A percentile compares a stretch with the other conserved stretches of the same genome.
These are phyloP conservation scores for Pugionium dolabratum DNA, from an alignment of 345 rosid species.

Conservation along the genomic window DNA sequence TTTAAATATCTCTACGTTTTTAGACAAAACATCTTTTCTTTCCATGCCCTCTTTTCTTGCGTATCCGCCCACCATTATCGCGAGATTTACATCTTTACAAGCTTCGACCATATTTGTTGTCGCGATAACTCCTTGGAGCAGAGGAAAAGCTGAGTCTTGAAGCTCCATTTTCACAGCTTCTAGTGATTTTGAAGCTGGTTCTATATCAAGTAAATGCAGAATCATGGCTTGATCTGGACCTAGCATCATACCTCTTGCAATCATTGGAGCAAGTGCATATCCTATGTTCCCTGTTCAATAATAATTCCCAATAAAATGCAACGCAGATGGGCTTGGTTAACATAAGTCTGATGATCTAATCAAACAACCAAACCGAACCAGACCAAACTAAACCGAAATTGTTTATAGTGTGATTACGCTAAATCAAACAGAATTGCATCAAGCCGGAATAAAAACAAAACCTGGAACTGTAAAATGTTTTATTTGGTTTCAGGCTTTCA, in stretches of 20 bases:
- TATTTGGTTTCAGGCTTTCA: background rate
- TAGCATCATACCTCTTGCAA: conserved; percentile 77
- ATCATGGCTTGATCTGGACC: conserved; percentile 84
- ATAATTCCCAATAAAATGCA: background rate
- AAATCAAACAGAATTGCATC: background rate
- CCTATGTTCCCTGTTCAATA: conserved; percentile 73
- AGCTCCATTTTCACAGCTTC: conserved; percentile 78
- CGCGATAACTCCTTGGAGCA: conserved; percentile 69
- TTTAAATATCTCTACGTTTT: conserved; percentile 65
- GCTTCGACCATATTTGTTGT: conserved; percentile 73
- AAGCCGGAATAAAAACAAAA: background rate
- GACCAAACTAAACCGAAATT: too few relatives aligned
- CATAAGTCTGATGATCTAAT: too few relatives aligned
- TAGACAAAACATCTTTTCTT: conserved; percentile 75
- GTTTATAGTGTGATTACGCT: too few relatives aligned
- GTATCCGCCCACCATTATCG: conserved; percentile 71
- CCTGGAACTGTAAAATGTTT: background rate
- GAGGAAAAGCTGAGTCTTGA: conserved; percentile 82
- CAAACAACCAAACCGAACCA: too few relatives aligned
- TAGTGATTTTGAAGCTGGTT: conserved; percentile 60
- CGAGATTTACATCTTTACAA: conserved; percentile 65
- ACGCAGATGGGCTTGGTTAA: too few relatives aligned
- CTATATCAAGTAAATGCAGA: conserved; percentile 78
- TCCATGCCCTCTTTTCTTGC: conserved; percentile 73
- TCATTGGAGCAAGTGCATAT: conserved; percentile 80